A percentile compares a stretch with the other conserved stretches of the same genome.
Conservation (phyloP, 2,329 filamentous ascomycete genomes). For the Tolypocladium album region DNA sequence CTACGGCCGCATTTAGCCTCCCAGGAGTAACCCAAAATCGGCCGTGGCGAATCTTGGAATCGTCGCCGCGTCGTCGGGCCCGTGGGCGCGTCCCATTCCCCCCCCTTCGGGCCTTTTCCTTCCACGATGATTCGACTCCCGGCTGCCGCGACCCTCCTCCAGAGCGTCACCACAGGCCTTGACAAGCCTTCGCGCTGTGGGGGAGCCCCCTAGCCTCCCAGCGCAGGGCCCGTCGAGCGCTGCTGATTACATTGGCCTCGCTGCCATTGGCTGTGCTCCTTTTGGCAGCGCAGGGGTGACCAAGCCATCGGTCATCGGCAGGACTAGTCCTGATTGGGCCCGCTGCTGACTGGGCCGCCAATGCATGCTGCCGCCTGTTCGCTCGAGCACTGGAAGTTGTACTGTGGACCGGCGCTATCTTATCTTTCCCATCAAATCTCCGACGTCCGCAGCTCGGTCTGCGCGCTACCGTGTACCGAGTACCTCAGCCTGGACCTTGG, state of each 20-base stretch:
- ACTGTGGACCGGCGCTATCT: neutral
- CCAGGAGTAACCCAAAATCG: neutral
- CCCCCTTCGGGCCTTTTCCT: neutral
- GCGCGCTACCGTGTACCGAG: no score
- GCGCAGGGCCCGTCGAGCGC: conserved; percentile 1
- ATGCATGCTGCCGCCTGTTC: neutral
- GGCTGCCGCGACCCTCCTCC: conserved; percentile 3
- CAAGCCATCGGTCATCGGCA: conserved; percentile 9
- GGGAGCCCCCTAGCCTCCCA: conserved; percentile 1
- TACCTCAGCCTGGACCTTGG: no score
- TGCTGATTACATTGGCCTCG: conserved; percentile 6
- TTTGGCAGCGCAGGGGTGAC: conserved; percentile 5
- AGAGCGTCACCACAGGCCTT: conserved; percentile 3
- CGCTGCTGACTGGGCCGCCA: neutral
- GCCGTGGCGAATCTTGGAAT: neutral
- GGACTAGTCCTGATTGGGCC: conserved; percentile 8
- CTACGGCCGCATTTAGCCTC: neutral
- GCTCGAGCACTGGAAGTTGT: no score
- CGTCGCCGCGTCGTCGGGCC: neutral
- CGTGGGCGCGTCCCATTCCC: neutral
- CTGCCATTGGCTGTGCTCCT: conserved; percentile 5
- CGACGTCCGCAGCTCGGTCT: neutral
- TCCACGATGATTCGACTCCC: neutral
- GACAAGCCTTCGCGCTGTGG: neutral
- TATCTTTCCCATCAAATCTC: conserved; percentile 1